Evolutionary conservation across 1,284 basidiomycete genomes (phyloP).

Genomic region (Leccinum colubrinum): DNA sequence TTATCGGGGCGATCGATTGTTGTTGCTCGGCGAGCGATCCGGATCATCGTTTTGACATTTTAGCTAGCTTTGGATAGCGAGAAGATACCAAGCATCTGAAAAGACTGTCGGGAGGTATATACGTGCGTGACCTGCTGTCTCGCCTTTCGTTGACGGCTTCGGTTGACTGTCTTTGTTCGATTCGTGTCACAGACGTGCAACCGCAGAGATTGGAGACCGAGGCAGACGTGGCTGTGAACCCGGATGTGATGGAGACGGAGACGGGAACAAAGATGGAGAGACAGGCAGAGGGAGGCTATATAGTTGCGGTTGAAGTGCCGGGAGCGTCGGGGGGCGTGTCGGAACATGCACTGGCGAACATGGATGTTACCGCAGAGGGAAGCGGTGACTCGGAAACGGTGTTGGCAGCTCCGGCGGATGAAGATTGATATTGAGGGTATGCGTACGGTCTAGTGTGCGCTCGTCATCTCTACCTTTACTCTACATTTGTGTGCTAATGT

Average conservation of each 20-base stretch:
- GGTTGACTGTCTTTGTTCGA: not conserved
- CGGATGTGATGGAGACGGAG: slow-evolving; percentile 12
- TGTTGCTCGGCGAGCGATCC: slow-evolving; percentile 47
- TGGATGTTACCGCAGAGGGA: not conserved
- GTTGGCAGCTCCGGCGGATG: no score
- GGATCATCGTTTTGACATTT: slow-evolving; percentile 4
- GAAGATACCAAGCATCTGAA: slow-evolving; percentile 43
- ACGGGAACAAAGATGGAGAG: not conserved
- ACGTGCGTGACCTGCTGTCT: slow-evolving; percentile 34
- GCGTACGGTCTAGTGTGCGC: no score
- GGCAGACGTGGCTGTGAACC: slow-evolving; percentile 18
- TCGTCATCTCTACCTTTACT: no score
- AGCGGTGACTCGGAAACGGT: not conserved
- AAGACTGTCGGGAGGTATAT: slow-evolving; percentile 49
- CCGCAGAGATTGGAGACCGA: slow-evolving; percentile 50
- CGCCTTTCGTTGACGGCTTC: not conserved
- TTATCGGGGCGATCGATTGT: slow-evolving; percentile 46
- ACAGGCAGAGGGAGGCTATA: not conserved
- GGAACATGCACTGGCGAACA: not conserved
- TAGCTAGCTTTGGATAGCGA: not conserved
- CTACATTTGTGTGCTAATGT: no score
- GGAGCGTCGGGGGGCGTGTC: not conserved
- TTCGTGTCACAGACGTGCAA: slow-evolving; percentile 35
- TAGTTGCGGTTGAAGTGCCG: not conserved
- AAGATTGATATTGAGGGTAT: no score